Conservation (phyloP, 345 rosid species). For the Gossypium turneri region DNA sequence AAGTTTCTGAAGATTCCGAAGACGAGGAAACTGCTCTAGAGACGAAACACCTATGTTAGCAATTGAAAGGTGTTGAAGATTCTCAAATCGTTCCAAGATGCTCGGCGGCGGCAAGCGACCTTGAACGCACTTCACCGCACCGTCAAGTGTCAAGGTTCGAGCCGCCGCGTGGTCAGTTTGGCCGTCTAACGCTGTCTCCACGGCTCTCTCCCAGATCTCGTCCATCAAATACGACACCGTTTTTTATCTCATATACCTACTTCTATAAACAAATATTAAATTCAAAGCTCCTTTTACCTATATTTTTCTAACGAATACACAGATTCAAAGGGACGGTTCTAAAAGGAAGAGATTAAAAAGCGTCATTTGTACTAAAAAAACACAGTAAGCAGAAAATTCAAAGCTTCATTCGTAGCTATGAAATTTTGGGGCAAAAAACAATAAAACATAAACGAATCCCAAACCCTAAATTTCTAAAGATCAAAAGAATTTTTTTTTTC, state of each 20-base stretch:
- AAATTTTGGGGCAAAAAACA: background rate
- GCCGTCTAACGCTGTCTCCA: constrained; percentile 62
- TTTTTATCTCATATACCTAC: constrained; percentile 24
- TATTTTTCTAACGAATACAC: background rate
- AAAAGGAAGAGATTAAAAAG: background rate
- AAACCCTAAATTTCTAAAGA: constrained; percentile 23
- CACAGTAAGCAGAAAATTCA: background rate
- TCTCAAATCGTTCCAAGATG: constrained; percentile 50
- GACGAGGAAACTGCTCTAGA: constrained; percentile 63
- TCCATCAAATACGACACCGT: constrained; percentile 43
- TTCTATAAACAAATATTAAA: background rate
- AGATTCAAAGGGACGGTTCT: constrained; percentile 3
- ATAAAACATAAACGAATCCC: background rate
- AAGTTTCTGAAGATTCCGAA: constrained; percentile 53
- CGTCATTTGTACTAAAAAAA: background rate
- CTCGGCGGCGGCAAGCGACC: constrained; percentile 52
- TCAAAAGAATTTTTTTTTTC: background rate
- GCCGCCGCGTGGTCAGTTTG: constrained; percentile 41
- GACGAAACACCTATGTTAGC: constrained; percentile 64
- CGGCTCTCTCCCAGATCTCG: constrained; percentile 82
- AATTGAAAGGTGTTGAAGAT: constrained; percentile 62
- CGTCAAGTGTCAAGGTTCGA: constrained; percentile 56
- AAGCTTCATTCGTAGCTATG: background rate
- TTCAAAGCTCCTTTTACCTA: background rate
- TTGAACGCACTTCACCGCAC: constrained; percentile 69